Base-by-base conservation (phyloP, 176 grass and related monocot species). In the Eleusine indica region DNA sequence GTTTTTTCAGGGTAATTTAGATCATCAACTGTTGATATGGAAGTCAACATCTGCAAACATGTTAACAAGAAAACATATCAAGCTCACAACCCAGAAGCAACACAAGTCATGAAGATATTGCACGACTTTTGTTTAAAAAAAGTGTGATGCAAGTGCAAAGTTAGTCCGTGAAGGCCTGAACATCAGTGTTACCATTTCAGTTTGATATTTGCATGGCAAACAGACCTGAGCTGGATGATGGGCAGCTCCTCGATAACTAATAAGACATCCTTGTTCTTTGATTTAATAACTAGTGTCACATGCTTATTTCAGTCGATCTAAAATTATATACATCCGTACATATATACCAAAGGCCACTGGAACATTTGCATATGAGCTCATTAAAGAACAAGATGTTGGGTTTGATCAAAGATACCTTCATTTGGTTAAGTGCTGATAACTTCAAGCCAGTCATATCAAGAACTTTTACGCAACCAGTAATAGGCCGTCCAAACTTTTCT, bases 1-100 rank as follows among this genome's bases (percentile, higher is more conserved):
- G 96, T 90, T 80, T 94, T 98, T 75, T 98, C 96, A 28, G 96
- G 96, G 83, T 98, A 98, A 80, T 98, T 98, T 61, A 98, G 86
- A 74, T 98, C 96, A 83, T 98, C 96, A 87, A 98, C 57, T 35
- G 93, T 95, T 8, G 96, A 93, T 90, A 98, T 98, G 69, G 77
- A 78, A 79, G 93, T 98, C 80, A 98, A 30, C 84, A 98, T 87
- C 96, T 98, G 93, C 80, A 88, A 68, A 72, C 66, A 87, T 35
- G 82, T 83, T 65, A 77, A 75, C 65, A 81, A 79, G 46, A 69
- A 69, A 91, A 56, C 71, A 84, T 77, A 54, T 28, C 48, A 80
- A 18, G 17, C 46, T 76, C 30, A 51, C 29, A 53, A 78, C 71
- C 87, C 19, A 66, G 15, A 71, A 85, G 74, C 18, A 86, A 82